Base-by-base conservation (phyloP, 306 rosid species). In the Castanea mollissima region DNA sequence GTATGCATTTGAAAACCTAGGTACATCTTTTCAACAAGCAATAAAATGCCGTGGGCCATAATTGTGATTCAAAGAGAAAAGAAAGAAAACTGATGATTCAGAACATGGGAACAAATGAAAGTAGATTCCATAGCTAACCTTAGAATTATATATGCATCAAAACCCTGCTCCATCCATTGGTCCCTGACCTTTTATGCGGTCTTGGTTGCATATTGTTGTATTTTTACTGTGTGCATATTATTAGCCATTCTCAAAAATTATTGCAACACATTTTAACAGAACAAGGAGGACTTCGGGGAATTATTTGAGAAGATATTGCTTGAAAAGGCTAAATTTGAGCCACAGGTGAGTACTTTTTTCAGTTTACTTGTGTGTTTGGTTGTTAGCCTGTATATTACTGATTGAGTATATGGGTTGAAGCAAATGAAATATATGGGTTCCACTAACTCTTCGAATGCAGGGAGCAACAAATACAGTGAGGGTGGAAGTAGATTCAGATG, bases 261-360 rank as follows among this genome's bases (percentile, higher is more conserved):
- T 35, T 35, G 27, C 11, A 38, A 8, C 38, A 6, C 51, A 23
- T 73, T 54, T 82, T 77, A 72, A 27, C 98, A 93, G 98, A 87
- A 81, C 89, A 89, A 88, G 78, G 89, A 79, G 79, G 89, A 85
- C 9, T 84, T 90, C 21, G 89, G 76, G 71, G 91, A 86, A 71
- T 20, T 83, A 38, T 87, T 87, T 83, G 84, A 90, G 84, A 84
- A 89, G 81, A 74, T 95, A 83, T 35, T 49, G 88, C 58, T 87
- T 73, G 80, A 83, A 85, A 86, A 90, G 82, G 80, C 88, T 74
- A 81, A 62, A 35, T 90, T 93, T 87, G 88, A 82, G 49, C 95
- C 97, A 73, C 91, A 69, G 55, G 99, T 95, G 78, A 87, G 97
- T 79, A 69, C 76, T 81, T 64, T 74, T 71, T 79, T 74, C 51